Base-by-base conservation (phyloP, 208 protist genomes). In the Wallacemonas sp. region DNA sequence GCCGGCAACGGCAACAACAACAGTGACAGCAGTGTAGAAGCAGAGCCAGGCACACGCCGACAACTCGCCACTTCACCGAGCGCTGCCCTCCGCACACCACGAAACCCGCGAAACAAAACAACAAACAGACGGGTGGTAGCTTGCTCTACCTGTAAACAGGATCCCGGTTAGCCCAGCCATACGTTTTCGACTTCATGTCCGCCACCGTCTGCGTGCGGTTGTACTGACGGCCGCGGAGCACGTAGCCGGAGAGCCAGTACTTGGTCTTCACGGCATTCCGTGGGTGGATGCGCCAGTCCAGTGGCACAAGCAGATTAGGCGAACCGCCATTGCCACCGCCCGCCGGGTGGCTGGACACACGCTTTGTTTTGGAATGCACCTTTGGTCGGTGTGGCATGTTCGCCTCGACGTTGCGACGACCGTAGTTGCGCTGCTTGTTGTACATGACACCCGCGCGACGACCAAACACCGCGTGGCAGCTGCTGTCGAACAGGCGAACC, bases 161-260 rank as follows among this genome's bases (percentile, higher is more conserved):
- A 66, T 94, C 87, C 2, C 88, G 78, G 71, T 91, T 94, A 2
- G 84, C 87, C 91, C 91, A 97, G 66, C 85, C 90, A 65, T 97
- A 97, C 32, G 91, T 93, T 60, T 87, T 89, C n/a, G 88, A 86
- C 68, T 92, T 94, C 66, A 94, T 76, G 52, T 97, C 91, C 13
- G 91, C 87, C n/a, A 90, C 78, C 1, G 86, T 91, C 42, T 92
- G 87, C 41, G 78, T 79, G 22, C 81, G 73, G 68, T 92, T 92
- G 74, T 97, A 94, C 71, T 94, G 88, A 27, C 91, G 68, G 13
- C 91, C 91, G 21, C 88, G 86, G 10, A 97, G 74, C 46, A 93
- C 92, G 74, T 97, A 97, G 21, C 91, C 91, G 1, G 91, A 97
- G 10, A 97, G 87, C 91, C 91, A 97, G 62, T 93, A 94, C 79